Evolutionary conservation across 179 eudicot genomes (phyloP), one percentile per base, ranked within the genome.

Genomic region (Beta lomatogona): DNA sequence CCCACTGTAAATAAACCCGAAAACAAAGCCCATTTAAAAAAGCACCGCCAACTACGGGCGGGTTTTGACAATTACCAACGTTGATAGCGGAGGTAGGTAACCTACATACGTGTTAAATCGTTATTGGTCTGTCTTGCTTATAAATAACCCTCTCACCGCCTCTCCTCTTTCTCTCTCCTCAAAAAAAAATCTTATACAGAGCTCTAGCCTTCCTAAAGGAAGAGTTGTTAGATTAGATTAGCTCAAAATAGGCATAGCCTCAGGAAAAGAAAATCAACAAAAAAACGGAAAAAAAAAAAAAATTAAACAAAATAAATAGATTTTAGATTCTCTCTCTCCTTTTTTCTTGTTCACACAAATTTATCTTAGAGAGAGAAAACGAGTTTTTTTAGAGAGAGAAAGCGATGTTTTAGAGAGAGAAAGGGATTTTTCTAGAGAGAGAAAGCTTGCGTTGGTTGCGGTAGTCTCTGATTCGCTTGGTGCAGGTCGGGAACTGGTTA

Each of bases 401-500:
- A 54, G 25, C 9, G 0, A 12, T 22, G 1, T 14, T 25, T 44
- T 46, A 59, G 52, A 44, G 75, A 53, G 65, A 52, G 73, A 75
- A 44, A 46, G 36, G 52, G 50, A 22, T 36, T 48, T 48, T 25
- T 68, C 68, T 57, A 81, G 70, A 73, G 81, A 71, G 85, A 78
- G 61, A 50, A 45, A 72, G 44, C 19, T 31, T 64, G 52, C 19
- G 25, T 19, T 28, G 54, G 28, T 80, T 77, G 68, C 86, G 80
- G 82, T 69, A 88, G 87, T 69, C 88, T 91, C 97, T 85, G 78
- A 89, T 89, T 93, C 97, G 97, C 97, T 93, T 93, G 97, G 97
- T 93, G 97, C 97, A 93, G 97, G 93, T 93, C 97, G 97, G 97
- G 97, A 92, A 89, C 90, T 81, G 83, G 70, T 73, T 74, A 65